Evolutionary conservation across 208 protist genomes (phyloP).

Genomic region (Trypanosoma boissoni): DNA sequence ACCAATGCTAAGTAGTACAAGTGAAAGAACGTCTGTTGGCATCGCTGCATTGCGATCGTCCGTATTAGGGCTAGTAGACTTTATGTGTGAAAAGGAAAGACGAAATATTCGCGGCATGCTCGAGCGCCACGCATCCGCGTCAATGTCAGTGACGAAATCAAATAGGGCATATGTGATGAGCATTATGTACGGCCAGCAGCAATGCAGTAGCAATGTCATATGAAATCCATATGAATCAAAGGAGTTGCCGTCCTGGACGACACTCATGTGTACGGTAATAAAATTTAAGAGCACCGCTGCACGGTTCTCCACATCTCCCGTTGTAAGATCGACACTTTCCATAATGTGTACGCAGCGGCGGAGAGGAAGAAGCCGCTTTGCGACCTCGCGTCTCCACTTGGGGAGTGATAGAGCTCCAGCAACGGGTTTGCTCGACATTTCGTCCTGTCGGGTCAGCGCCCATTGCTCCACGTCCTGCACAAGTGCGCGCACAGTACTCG

Average conservation of each 20-base stretch:
- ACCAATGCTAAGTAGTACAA: constrained; percentile 71
- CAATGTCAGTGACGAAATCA: constrained; percentile 60
- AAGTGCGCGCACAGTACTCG: constrained; percentile 27
- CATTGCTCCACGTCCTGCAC: constrained; percentile 37
- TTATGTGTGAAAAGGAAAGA: constrained; percentile 75
- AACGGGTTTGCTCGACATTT: background rate
- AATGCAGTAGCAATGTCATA: constrained; percentile 68
- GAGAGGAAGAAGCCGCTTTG: constrained; percentile 17
- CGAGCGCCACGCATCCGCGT: constrained; percentile 55
- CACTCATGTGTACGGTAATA: constrained; percentile 67
- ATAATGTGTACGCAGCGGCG: constrained; percentile 19
- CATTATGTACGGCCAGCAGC: constrained; percentile 77
- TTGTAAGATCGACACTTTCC: background rate
- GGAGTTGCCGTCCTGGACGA: constrained; percentile 56
- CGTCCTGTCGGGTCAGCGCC: constrained; percentile 33
- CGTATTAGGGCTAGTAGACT: constrained; percentile 24
- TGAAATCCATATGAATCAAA: constrained; percentile 77
- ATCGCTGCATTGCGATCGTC: constrained; percentile 13
- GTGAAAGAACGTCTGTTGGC: constrained; percentile 79
- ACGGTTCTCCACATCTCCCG: constrained; percentile 2
- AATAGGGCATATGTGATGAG: constrained; percentile 72
- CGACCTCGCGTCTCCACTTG: constrained; percentile 1
- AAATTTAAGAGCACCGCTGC: constrained; percentile 51
- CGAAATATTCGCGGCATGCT: constrained; percentile 77
- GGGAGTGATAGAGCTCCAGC: background rate